A percentile compares a stretch with the other conserved stretches of the same genome.
Evolutionary conservation across 768 basidiomycete genomes (phyloP).

Genomic region (Cystofilobasidium bisporidii): DNA sequence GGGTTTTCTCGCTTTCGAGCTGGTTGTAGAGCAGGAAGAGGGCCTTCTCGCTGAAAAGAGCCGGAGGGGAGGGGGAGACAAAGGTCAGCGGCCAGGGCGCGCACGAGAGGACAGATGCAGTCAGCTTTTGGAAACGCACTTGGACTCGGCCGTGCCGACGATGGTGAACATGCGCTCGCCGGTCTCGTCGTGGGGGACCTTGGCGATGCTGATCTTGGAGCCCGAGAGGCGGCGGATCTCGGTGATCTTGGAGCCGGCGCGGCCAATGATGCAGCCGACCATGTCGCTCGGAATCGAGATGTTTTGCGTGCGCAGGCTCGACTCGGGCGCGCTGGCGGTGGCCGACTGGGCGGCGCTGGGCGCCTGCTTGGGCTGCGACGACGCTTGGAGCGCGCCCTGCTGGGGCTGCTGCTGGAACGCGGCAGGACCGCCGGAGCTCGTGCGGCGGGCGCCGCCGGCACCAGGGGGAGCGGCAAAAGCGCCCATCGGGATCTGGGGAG

Average conservation of each 20-base stretch:
- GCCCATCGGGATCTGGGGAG: constrained; percentile 22
- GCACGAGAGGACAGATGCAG: not conserved
- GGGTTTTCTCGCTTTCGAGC: constrained; percentile 62
- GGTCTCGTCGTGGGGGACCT: constrained; percentile 97
- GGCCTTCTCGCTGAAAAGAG: constrained; percentile 91
- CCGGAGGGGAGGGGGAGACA: not conserved
- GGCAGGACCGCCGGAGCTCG: constrained; percentile 18
- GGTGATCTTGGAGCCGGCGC: constrained; percentile 94
- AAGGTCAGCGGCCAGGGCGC: not conserved
- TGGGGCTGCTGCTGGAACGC: constrained; percentile 23
- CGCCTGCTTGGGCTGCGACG: constrained; percentile 35
- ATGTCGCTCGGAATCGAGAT: constrained; percentile 99
- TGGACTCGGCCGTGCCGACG: constrained; percentile 62
- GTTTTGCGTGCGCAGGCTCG: constrained; percentile 89
- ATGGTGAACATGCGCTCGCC: constrained; percentile 99
- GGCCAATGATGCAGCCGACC: constrained; percentile 68
- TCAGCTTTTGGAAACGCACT: constrained; percentile 13
- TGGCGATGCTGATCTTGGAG: constrained; percentile 96
- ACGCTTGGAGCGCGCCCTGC: constrained; percentile 5
- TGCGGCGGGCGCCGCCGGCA: not conserved
- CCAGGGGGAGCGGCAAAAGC: not conserved
- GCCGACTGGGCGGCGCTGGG: constrained; percentile 36
- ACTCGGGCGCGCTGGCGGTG: constrained; percentile 25
- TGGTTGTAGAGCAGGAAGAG: constrained; percentile 86
- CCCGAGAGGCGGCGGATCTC: constrained; percentile 97